A percentile compares a stretch with the other conserved stretches of the same genome.
Conservation (phyloP, 805 yeast species). For the Jamesozyma gamospora region DNA sequence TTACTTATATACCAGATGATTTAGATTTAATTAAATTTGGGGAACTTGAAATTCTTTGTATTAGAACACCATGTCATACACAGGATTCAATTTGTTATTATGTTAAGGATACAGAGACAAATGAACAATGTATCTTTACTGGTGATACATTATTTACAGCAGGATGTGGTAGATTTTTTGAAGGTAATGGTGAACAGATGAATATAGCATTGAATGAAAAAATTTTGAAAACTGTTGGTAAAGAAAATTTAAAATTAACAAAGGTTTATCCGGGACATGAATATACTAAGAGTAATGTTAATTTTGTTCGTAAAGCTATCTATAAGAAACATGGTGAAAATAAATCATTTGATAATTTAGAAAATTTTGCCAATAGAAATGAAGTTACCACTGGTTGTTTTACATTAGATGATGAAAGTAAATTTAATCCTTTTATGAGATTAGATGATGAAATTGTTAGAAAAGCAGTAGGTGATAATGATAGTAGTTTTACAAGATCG, state of each 20-base stretch:
- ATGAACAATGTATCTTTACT: slow-evolving; percentile 71
- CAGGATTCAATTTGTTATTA: slow-evolving; percentile 90
- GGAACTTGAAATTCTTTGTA: slow-evolving; percentile 56
- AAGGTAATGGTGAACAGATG: slow-evolving; percentile 82
- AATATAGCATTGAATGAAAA: slow-evolving; percentile 49
- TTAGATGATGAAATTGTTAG: slow-evolving; percentile 54
- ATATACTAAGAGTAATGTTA: slow-evolving; percentile 74
- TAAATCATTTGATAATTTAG: slow-evolving; percentile 45
- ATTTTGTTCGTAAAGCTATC: slow-evolving; percentile 61
- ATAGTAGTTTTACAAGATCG: slow-evolving; percentile 27
- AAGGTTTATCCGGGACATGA: slow-evolving; percentile 91
- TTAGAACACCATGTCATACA: slow-evolving; percentile 97
- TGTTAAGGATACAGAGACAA: slow-evolving; percentile 51
- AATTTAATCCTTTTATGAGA: slow-evolving; percentile 85
- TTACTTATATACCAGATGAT: slow-evolving; percentile 60
- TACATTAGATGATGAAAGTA: slow-evolving; percentile 73
- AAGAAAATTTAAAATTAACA: slow-evolving; percentile 34
- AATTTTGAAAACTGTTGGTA: slow-evolving; percentile 50
- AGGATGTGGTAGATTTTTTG: slow-evolving; percentile 96
- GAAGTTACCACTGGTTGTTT: slow-evolving; percentile 80
- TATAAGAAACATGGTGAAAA: slow-evolving; percentile 32
- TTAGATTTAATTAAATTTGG: slow-evolving; percentile 42
- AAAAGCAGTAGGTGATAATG: slow-evolving; percentile 44
- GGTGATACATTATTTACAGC: slow-evolving; percentile 92
- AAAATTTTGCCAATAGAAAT: slow-evolving; percentile 38